Evolutionary conservation across 768 basidiomycete genomes (phyloP).

Genomic region (Psilocybe sp.): DNA sequence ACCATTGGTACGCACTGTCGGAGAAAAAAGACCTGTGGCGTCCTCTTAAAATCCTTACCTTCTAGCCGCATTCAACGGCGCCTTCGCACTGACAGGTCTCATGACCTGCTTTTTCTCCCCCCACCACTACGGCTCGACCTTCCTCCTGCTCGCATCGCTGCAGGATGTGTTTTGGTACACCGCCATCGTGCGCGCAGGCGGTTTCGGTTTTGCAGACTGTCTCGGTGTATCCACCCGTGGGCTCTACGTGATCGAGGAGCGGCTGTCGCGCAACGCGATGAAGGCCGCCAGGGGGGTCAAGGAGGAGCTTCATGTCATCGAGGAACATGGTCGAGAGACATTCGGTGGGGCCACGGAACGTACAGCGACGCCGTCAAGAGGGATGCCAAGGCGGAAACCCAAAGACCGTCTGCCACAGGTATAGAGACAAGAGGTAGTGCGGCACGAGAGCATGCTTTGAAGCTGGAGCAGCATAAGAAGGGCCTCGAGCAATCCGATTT

Average conservation of each 20-base stretch:
- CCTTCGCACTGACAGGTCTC: constrained; percentile 15
- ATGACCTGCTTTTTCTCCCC: constrained; percentile 17
- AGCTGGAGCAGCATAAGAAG: too few species aligned
- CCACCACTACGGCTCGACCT: constrained; percentile 17
- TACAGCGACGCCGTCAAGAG: too few species aligned
- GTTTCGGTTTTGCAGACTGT: constrained; percentile 16
- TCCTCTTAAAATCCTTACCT: neutral
- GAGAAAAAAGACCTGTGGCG: neutral
- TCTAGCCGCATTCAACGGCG: constrained; percentile 20
- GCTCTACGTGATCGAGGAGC: constrained; percentile 2
- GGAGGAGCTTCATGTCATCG: too few species aligned
- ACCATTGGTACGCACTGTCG: constrained; percentile 19
- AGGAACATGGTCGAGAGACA: too few species aligned
- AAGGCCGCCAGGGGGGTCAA: neutral
- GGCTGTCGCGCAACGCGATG: constrained; percentile 1
- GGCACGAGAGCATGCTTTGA: too few species aligned
- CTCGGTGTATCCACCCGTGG: constrained; percentile 9
- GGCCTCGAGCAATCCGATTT: too few species aligned
- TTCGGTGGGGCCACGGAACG: too few species aligned
- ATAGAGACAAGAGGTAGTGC: too few species aligned
- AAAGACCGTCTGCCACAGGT: too few species aligned
- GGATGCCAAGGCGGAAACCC: too few species aligned
- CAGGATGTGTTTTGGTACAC: constrained; percentile 21
- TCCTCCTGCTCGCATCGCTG: constrained; percentile 18
- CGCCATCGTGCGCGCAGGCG: constrained; percentile 15